Conservation (phyloP, 108 stramenopile genomes). For the Parietichytrium sp. region DNA sequence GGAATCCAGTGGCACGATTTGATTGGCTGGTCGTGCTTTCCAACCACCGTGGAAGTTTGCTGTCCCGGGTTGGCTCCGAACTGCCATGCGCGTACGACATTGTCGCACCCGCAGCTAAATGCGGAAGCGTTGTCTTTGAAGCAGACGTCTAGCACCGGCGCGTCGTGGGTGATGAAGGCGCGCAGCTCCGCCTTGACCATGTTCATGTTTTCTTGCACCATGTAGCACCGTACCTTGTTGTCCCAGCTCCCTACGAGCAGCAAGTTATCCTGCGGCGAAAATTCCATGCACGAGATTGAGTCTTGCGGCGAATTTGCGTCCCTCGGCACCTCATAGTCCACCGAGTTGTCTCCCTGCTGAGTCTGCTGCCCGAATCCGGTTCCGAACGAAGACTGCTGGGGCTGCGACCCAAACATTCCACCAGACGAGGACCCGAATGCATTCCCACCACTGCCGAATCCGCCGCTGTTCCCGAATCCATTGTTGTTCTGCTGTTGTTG, state of each 20-base stretch:
- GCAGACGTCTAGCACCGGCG: conserved; percentile 11
- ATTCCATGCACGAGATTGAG: neutral
- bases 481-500: no score
- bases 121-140: neutral
- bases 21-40: conserved; percentile 79
- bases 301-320: neutral
- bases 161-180: neutral
- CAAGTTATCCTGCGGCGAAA: neutral
- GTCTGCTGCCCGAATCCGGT: neutral
- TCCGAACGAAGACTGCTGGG: neutral
- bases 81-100: neutral
- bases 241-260: neutral
- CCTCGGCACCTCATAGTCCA: conserved; percentile 5
- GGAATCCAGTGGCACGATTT: conserved; percentile 68
- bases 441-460: no score
- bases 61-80: conserved; percentile 54
- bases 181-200: neutral
- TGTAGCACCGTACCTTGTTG: conserved; percentile 19
- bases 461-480: neutral
- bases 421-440: no score
- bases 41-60: conserved; percentile 72
- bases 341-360: neutral
- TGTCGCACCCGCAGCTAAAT: neutral
- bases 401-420: neutral
- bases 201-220: neutral